phyloP scores from a whole-genome alignment of 2,329 filamentous ascomycete species.

The Diplodia seriata region DNA sequence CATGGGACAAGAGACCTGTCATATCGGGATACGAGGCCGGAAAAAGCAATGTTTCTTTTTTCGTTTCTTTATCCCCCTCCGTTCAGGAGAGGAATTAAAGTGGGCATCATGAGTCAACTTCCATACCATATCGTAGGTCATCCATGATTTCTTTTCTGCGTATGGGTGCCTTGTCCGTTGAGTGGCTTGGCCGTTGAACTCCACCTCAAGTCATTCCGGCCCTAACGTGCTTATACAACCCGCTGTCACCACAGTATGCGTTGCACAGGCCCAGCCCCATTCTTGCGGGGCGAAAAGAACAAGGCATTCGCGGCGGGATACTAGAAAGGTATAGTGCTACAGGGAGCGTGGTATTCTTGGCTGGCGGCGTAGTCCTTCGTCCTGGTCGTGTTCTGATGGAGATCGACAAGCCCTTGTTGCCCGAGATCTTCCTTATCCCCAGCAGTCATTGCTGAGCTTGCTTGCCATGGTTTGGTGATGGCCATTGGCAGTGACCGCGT shows the following conservation, averaged over 20 bases:
- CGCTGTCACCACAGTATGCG: neutral
- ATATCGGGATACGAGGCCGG: neutral
- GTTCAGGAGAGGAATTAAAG: neutral
- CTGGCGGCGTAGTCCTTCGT: neutral
- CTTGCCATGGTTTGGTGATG: neutral
- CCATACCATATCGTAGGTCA: neutral
- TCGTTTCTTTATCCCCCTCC: neutral
- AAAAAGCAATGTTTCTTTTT: conserved; percentile 6
- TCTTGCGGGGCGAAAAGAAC: neutral
- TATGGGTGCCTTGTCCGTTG: neutral
- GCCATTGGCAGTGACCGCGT: neutral
- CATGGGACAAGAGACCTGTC: conserved; percentile 1
- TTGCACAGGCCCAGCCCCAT: neutral
- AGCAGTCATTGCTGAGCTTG: neutral
- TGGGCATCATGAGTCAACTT: neutral
- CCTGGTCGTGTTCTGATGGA: neutral
- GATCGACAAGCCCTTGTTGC: neutral
- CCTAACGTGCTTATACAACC: neutral
- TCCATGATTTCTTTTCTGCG: neutral
- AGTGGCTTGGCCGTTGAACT: neutral
- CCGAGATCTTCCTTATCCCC: neutral
- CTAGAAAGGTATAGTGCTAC: conserved; percentile 7
- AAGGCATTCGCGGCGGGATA: neutral
- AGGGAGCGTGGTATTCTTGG: conserved; percentile 6
- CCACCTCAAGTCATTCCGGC: neutral